Evolutionary conservation across 1,139 yeast genomes (phyloP).

Genomic region (Protomyces inundatus): DNA sequence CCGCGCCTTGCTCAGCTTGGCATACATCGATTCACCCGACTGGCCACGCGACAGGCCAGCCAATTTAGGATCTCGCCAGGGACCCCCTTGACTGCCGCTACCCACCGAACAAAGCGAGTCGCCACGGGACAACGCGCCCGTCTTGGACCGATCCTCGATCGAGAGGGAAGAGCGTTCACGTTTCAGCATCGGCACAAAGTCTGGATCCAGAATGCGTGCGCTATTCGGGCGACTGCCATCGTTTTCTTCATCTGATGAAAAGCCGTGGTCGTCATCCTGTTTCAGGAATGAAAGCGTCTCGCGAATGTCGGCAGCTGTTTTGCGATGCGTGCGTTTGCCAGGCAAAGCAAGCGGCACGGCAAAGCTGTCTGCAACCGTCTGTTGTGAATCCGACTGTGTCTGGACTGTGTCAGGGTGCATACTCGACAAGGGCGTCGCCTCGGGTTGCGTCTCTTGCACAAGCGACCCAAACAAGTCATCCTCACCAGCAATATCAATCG

Average conservation of each 20-base stretch:
- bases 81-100: not conserved
- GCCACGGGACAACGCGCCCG: not conserved
- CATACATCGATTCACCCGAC: not conserved
- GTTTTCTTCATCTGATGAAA: not conserved
- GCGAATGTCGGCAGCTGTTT: constrained; percentile 47
- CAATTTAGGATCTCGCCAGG: constrained; percentile 20
- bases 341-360: not conserved
- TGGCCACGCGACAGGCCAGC: not conserved
- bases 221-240: not conserved
- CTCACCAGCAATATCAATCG: constrained; percentile 36
- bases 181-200: constrained; percentile 11
- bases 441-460: not conserved
- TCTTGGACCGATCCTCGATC: constrained; percentile 13
- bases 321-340: not conserved
- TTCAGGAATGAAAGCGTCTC: constrained; percentile 57
- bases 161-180: constrained; percentile 20
- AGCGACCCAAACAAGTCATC: constrained; percentile 2
- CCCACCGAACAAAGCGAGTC: not conserved
- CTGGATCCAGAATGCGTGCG: not conserved
- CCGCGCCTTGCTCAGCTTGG: not conserved
- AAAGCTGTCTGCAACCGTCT: not conserved
- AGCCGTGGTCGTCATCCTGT: constrained; percentile 37
- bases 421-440: not conserved
- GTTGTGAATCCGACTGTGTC: not conserved
- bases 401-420: not conserved